Evolutionary conservation across 192 early-diverging fungal species (phyloP), one percentile per base, ranked within the genome.

Genomic region (Mortierella claussenii): DNA sequence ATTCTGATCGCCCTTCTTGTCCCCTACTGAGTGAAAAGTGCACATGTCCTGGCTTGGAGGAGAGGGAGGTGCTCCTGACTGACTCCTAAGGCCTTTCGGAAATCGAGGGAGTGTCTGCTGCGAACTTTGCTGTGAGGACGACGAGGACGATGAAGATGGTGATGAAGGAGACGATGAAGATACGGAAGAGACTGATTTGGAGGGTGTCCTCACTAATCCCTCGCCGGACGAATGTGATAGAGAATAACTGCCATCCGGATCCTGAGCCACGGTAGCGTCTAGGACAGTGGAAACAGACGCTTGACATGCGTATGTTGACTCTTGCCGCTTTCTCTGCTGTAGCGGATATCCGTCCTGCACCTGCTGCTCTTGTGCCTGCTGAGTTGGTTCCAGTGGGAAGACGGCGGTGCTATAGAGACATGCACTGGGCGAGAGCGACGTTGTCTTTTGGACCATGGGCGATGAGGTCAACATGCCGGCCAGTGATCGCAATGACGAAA

Each of bases 391-490:
- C 10, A 44, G 51, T 34, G 37, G 28, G 27, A 8, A 44, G 13
- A 36, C 11, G 45, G 53, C 40, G n/a, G n/a, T n/a, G 3, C 53
- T 20, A 30, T 56, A 55, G 15, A 23, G 3, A 17, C 53, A 48
- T 13, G 34, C 34, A 10, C 53, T 47, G 9, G 24, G 1, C 10
- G 37, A 40, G 37, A 40, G 8, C 7, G 37, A 40, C 13, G 37
- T 40, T 11, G 52, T 33, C 24, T 55, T 65, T 33, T 55, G 53
- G 15, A 55, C 44, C 42, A 65, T 48, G 24, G 63, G 43, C 31
- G 53, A 36, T 5, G 62, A 46, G 4, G 63, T 55, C 44, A 65
- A 32, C 63, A 65, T 65, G 59, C 13, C 37, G 13, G 37, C 7
- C 32, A 37, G 31, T 54, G 31, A 33, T 33, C 4, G 24, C 1